Conservation (phyloP, 2,329 filamentous ascomycete genomes). For the Pseudocercospora cruenta region DNA sequence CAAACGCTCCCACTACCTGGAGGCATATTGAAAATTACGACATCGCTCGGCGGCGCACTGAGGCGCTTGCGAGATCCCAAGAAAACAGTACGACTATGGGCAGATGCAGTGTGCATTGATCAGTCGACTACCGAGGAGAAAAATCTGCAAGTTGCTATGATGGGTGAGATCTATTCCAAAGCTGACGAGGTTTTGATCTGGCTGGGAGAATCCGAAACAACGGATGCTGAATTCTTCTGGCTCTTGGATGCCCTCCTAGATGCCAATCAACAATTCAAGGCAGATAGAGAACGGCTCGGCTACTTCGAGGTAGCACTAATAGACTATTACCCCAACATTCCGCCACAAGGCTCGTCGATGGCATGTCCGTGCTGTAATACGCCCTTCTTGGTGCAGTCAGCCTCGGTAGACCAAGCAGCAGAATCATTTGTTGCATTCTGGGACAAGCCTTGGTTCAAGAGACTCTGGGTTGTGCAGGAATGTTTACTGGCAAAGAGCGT, state of each 20-base stretch:
- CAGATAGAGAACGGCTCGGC: no score
- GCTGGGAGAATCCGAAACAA: neutral
- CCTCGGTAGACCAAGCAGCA: neutral
- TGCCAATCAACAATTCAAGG: no score
- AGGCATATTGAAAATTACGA: neutral
- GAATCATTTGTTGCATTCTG: neutral
- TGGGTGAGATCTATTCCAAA: constrained; percentile 9
- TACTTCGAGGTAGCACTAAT: no score
- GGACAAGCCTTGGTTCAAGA: neutral
- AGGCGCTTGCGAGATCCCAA: neutral
- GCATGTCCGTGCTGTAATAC: neutral
- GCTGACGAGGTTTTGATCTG: constrained; percentile 5
- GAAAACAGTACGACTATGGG: neutral
- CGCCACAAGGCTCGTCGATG: no score
- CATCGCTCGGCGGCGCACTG: neutral
- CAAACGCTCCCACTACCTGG: neutral
- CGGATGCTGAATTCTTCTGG: neutral
- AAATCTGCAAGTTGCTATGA: constrained; percentile 7
- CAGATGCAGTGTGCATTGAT: constrained; percentile 12
- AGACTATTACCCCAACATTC: no score
- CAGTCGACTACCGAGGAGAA: neutral
- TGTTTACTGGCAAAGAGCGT: neutral
- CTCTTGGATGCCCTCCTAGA: no score
- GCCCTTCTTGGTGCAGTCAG: neutral
- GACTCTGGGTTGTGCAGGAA: neutral